phyloP scores from a whole-genome alignment of 495 filamentous ascomycete genomes.

The Hypoxylon fragiforme region DNA sequence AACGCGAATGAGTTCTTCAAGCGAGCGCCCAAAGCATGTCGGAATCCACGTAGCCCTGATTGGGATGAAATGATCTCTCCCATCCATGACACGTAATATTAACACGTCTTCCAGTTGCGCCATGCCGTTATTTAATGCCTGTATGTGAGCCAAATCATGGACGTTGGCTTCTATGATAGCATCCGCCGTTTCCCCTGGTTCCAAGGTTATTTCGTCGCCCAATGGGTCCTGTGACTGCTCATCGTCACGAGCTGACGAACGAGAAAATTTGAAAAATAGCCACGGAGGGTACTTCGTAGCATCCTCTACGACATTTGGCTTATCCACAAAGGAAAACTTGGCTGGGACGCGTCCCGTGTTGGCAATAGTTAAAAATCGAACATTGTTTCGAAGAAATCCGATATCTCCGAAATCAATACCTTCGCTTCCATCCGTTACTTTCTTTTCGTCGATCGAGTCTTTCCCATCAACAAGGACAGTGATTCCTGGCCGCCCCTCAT shows the following conservation, averaged over 20 bases:
- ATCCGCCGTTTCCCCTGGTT: conserved; percentile 78
- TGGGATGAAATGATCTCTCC: conserved; percentile 90
- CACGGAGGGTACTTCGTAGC: conserved; percentile 54
- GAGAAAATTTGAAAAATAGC: conserved; percentile 67
- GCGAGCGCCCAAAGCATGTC: conserved; percentile 78
- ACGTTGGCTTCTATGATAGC: conserved; percentile 68
- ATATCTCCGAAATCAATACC: conserved; percentile 78
- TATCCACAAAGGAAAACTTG: conserved; percentile 72
- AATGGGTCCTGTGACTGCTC: conserved; percentile 23
- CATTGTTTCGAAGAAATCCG: conserved; percentile 64
- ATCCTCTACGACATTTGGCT: conserved; percentile 56
- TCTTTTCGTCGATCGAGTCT: conserved; percentile 20
- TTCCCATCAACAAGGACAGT: conserved; percentile 78
- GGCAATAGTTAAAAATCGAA: conserved; percentile 74
- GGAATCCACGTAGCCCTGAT: conserved; percentile 76
- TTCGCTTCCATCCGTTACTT: conserved; percentile 42
- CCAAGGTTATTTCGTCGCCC: conserved; percentile 43
- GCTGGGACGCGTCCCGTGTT: conserved; percentile 85
- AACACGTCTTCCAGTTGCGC: conserved; percentile 79
- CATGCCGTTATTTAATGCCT: conserved; percentile 69
- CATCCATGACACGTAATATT: conserved; percentile 81
- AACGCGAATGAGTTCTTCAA: conserved; percentile 81
- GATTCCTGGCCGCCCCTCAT: conserved; percentile 82
- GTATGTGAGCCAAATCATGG: conserved; percentile 62
- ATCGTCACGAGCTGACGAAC: conserved; percentile 23